Evolutionary conservation across 306 rosid genomes (phyloP), one percentile per base, ranked within the genome.

Genomic region (Gastrolobium bilobum): DNA sequence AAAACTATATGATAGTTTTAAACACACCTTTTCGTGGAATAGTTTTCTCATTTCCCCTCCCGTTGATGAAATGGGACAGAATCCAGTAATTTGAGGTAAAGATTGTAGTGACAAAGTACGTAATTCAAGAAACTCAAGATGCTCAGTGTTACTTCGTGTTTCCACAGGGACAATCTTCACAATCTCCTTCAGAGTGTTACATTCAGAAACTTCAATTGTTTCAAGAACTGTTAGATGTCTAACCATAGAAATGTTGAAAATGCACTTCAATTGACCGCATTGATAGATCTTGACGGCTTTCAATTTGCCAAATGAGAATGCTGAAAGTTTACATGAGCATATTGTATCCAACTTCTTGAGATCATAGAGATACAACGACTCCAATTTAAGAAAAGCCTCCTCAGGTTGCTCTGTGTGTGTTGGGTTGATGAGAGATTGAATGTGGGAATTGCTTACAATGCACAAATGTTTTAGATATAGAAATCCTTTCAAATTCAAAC

Each of bases 161-260:
- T 40, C 66, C 62, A 5, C 11, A 0, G 0, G 3, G 42, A n/a
- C n/a, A n/a, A n/a, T n/a, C n/a, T n/a, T n/a, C n/a, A 86, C 83
- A 66, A 83, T 68, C 31, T 53, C 61, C 50, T 59, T 46, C 81
- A 83, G 30, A 9, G 62, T 33, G 0, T 38, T 4, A 39, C 89
- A 86, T 6, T 83, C 58, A 38, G 83, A 83, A 56, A 86, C 83
- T 59, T 80, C 79, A 53, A 83, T 14, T 71, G 71, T 37, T 80
- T 83, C 72, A 43, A 86, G 85, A 8, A 29, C 47, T 3, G 13
- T 3, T 34, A 86, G 62, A 63, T 47, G 79, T 5, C 8, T 46
- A 14, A 52, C 61, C 51, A 66, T 20, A 59, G 37, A 69, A 50
- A 42, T 0, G 3, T 3, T 48, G 79, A 80, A 72, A 48, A 86